Base-by-base conservation (phyloP, 1,284 basidiomycete species). In the Ceratobasidium sp. region DNA sequence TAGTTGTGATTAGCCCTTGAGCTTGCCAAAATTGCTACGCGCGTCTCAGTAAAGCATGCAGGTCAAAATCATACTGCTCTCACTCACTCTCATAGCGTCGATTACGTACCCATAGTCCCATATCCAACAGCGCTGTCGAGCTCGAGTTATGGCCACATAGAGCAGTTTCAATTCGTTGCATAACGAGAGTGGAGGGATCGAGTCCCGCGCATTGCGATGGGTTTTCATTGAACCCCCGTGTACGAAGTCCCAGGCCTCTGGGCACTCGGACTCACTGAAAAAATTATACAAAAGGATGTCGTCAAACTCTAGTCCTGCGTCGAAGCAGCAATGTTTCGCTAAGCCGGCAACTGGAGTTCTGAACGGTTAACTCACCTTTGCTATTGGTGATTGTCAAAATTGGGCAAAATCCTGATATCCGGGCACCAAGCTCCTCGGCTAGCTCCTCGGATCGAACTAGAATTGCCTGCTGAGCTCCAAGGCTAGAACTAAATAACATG, bases 221-320 rank as follows among this genome's bases (percentile, higher is more conserved):
- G 17, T 15, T 28, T 26, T 51, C n/a, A 23, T 20, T 15, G 31
- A 91, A 80, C 17, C 92, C 81, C 0, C 28, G 11, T 53, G 58
- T 3, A 77, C 54, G 10, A 91, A 83, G 6, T 90, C 85, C 91
- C 91, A 93, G 71, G 89, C 87, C 0, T 86, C 82, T 1, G 82
- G 58, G 47, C 87, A 84, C 0, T 82, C 81, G 0, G 91, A 92
- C 79, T 92, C 90, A 49, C 88, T 85, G 79, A 93, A 93, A 82
- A 92, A 92, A 77, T 92, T 88, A 80, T 89, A 92, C 1, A 93
- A 80, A 1, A 93, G 83, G 3, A 93, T 90, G 76, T 92, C 91
- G 79, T 92, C 87, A 80, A 92, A 92, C 80, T 92, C 92, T 0
- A 92, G 83, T 0, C 92, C 92, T 81, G 26, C 6, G 7, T n/a